Percentiles rank a stretch among this genome's conserved stretches.
These are phyloP conservation scores for Pseudonitzschia multiseries DNA, from an alignment of 108 stramenopile genomes.

Conservation along the genomic window DNA sequence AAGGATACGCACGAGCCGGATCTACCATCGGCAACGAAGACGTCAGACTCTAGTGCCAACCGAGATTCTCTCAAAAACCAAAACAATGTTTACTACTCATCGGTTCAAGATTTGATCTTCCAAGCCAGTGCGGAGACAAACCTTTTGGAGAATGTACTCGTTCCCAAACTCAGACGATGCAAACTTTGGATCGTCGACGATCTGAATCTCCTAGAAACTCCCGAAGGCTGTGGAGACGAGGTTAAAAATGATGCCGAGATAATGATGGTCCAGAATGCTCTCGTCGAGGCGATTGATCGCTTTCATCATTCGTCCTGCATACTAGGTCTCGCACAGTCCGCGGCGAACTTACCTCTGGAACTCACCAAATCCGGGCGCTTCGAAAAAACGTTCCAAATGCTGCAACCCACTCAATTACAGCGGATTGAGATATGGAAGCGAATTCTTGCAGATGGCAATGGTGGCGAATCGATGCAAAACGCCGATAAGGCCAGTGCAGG, in stretches of 20 bases:
- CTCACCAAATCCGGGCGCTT: constrained; percentile 68
- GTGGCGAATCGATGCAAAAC: constrained; percentile 33
- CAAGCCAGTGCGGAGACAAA: constrained; percentile 51
- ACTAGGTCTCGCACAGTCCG: constrained; percentile 53
- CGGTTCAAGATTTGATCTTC: constrained; percentile 40
- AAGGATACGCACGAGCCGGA: too few species aligned
- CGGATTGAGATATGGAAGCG: constrained; percentile 53
- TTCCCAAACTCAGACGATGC: constrained; percentile 21
- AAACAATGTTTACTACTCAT: constrained; percentile 17
- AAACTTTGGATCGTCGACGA: constrained; percentile 67
- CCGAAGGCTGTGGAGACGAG: constrained; percentile 33
- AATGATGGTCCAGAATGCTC: constrained; percentile 46
- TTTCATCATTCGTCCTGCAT: constrained; percentile 30
- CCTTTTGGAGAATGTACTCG: constrained; percentile 29
- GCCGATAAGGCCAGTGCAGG: not conserved
- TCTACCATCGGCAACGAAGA: not conserved
- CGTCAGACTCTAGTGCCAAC: too few species aligned
- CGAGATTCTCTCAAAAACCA: not conserved
- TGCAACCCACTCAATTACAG: constrained; percentile 69
- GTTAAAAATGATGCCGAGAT: constrained; percentile 46
- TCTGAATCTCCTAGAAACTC: constrained; percentile 51
- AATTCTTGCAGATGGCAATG: not conserved
- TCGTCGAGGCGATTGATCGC: constrained; percentile 52
- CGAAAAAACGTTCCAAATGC: constrained; percentile 67
- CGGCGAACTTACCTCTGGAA: constrained; percentile 44